Percentiles rank a stretch among this genome's conserved stretches.
phyloP scores from a whole-genome alignment of 371 early-diverging fungal genomes.

The Scutellospora calospora region DNA sequence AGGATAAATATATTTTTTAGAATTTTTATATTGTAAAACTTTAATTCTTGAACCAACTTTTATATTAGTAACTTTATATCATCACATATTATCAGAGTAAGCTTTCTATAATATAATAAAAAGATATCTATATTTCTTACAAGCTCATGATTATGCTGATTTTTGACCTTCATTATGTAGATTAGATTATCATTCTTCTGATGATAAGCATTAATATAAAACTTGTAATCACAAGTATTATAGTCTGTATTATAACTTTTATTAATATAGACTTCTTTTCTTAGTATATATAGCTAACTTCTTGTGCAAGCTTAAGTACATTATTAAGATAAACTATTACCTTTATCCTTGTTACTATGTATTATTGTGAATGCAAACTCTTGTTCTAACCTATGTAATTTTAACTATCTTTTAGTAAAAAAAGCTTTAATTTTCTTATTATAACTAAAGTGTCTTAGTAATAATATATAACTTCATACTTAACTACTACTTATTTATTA shows the following conservation, averaged over 20 bases:
- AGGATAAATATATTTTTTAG: slow-evolving; percentile 2
- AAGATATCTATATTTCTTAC: neutral
- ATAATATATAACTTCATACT: neutral
- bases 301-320: neutral
- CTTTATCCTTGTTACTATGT: neutral
- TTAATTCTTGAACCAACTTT: neutral
- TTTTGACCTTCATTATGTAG: neutral
- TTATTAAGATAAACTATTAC: neutral
- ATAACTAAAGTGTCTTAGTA: neutral
- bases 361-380: slow-evolving; percentile 6
- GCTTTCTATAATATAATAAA: neutral
- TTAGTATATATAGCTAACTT: neutral
- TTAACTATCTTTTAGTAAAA: neutral
- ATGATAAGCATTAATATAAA: slow-evolving; percentile 4
- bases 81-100: neutral
- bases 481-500: neutral
- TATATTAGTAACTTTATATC: slow-evolving; percentile 2
- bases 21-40: slow-evolving; percentile 1
- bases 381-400: slow-evolving; percentile 16
- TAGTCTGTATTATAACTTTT: neutral
- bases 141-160: slow-evolving; percentile 5
- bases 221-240: neutral
- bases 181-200: slow-evolving; percentile 9
- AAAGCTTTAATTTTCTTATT: neutral
- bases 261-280: neutral